Evolutionary conservation across 139 green algal species (phyloP), one percentile per base, ranked within the genome.

Genomic region (Klebsormidium nitens): DNA sequence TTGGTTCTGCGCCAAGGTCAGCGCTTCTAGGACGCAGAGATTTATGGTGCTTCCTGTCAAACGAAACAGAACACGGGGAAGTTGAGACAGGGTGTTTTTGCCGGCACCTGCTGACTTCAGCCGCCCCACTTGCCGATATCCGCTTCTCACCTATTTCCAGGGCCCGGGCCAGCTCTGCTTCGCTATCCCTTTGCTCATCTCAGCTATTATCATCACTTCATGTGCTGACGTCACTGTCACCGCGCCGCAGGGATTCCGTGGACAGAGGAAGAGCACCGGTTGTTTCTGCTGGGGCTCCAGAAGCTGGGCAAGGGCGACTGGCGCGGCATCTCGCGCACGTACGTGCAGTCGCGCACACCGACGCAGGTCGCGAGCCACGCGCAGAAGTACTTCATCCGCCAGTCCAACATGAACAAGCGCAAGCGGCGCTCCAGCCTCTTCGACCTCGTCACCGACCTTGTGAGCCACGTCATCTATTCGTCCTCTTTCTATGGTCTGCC

Each of bases 371-470:
- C 91, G n/a, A 87, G 69, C 31, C 91, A 96, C 65, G 91, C 91
- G 1, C 91, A 96, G 73, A 96, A 96, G 76, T 86, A 96, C 70
- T 95, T 93, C 60, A 81, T 96, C 35, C 79, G 91, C 8, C 61
- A 90, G 2, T 79, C 59, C 5, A 88, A 89, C 42, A 58, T 84
- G 0, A 90, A 85, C 42, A 96, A 96, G 83, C 81, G 91, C 0
- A 87, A 87, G 72, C 63, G 77, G 4, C 69, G 82, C 8, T 65
- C 72, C 26, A 81, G 58, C 42, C 61, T 86, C 29, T 84, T 87
- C 36, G 82, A 87, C 48, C 85, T 87, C 23, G 65, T 78, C 38
- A 73, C 66, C 44, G 64, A 81, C 31, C 23, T 32, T 66, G 72
- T 79, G 36, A 64, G 56, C n/a, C n/a, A n/a, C n/a, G n/a, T n/a